Conservation (phyloP, 352 stramenopile genomes). For the Pythium volutum region DNA sequence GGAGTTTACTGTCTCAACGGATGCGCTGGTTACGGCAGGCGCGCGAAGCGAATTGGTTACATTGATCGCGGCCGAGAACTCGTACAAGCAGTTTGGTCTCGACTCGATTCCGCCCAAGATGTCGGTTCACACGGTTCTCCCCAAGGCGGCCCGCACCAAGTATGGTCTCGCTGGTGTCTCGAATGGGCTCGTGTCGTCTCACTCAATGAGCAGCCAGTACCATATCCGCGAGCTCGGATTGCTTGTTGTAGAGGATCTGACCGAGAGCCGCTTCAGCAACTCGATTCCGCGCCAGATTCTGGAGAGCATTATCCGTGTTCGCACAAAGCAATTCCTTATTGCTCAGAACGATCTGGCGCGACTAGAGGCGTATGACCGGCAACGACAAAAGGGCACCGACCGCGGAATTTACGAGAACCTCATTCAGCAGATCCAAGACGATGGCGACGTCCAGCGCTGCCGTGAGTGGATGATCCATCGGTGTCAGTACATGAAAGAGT, state of each 20-base stretch:
- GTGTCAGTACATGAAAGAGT: slow-evolving; percentile 62
- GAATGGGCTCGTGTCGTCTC: slow-evolving; percentile 42
- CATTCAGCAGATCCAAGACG: slow-evolving; percentile 87
- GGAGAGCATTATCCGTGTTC: slow-evolving; percentile 74
- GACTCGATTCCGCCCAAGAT: slow-evolving; percentile 61
- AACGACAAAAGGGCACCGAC: slow-evolving; percentile 76
- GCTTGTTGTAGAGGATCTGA: slow-evolving; percentile 80
- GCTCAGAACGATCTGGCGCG: slow-evolving; percentile 73
- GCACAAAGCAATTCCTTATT: slow-evolving; percentile 71
- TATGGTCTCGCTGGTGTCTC: slow-evolving; percentile 59
- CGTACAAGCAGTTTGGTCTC: slow-evolving; percentile 66
- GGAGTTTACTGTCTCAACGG: slow-evolving; percentile 74
- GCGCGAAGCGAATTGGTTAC: slow-evolving; percentile 60
- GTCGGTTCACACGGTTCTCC: slow-evolving; percentile 75
- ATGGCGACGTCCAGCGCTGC: slow-evolving; percentile 78
- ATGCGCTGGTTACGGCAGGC: slow-evolving; percentile 56
- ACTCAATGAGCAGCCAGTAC: slow-evolving; percentile 83
- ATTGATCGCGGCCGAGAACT: slow-evolving; percentile 62
- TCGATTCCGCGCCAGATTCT: slow-evolving; percentile 79
- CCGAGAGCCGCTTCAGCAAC: slow-evolving; percentile 82
- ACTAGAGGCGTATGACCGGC: slow-evolving; percentile 70
- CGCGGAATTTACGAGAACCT: slow-evolving; percentile 86
- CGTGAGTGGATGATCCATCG: slow-evolving; percentile 84
- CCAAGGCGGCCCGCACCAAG: slow-evolving; percentile 61
- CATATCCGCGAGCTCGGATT: slow-evolving; percentile 81